These are phyloP conservation scores for Allantophomopsis cytisporea DNA, from an alignment of 2,329 filamentous ascomycete species.

Conservation along the genomic window DNA sequence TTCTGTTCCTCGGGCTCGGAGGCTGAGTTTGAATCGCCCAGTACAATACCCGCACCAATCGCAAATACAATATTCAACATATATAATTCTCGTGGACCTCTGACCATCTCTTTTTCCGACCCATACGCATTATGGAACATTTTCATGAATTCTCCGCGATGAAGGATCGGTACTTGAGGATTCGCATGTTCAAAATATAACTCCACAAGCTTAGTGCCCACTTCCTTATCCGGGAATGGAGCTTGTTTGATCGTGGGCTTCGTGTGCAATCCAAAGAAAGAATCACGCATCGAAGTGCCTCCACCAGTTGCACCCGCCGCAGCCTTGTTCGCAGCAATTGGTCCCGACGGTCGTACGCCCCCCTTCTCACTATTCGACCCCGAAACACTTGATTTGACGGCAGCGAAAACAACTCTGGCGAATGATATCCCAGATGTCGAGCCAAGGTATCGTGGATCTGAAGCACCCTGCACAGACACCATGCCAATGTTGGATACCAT, in stretches of 20 bases:
- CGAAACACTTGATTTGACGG: slow-evolving; percentile 62
- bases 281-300: slow-evolving; percentile 81
- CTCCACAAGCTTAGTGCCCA: slow-evolving; percentile 60
- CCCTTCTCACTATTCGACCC: slow-evolving; percentile 55
- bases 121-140: slow-evolving; percentile 75
- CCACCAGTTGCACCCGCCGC: slow-evolving; percentile 27
- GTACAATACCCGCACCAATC: slow-evolving; percentile 86
- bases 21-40: slow-evolving; percentile 48
- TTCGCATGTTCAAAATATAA: slow-evolving; percentile 96
- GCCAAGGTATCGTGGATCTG: slow-evolving; percentile 70
- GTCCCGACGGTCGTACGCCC: slow-evolving; percentile 38
- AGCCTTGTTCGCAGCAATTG: slow-evolving; percentile 24
- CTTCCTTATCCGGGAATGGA: slow-evolving; percentile 64
- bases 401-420: slow-evolving; percentile 84
- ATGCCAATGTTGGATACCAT: slow-evolving; percentile 58
- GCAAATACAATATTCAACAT: slow-evolving; percentile 95
- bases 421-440: slow-evolving; percentile 89
- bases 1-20: slow-evolving; percentile 22
- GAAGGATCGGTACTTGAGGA: slow-evolving; percentile 86
- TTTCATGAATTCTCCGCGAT: slow-evolving; percentile 78
- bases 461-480: slow-evolving; percentile 64
- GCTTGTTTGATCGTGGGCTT: slow-evolving; percentile 79
- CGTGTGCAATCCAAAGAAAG: slow-evolving; percentile 92
- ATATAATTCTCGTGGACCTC: slow-evolving; percentile 75
- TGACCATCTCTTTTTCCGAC: slow-evolving; percentile 42